Percentiles rank a stretch among this genome's conserved stretches.
These are phyloP conservation scores for Trypanosoma grayi DNA, from an alignment of 208 protist species.

Conservation along the genomic window DNA sequence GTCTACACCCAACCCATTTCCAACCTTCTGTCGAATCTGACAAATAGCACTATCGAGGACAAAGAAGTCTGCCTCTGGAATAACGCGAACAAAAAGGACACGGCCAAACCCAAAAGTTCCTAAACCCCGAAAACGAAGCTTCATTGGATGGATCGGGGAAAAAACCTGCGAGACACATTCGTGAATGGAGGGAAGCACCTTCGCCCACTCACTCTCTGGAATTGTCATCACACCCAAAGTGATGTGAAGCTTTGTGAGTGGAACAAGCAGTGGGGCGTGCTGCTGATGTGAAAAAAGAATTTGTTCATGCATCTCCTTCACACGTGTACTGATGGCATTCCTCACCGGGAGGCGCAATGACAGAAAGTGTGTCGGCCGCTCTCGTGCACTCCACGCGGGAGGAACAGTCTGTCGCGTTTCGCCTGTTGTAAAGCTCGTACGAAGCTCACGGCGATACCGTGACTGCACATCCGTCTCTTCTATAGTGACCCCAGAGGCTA, in stretches of 20 bases:
- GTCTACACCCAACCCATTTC: conserved; percentile 55
- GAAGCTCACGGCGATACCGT: conserved; percentile 72
- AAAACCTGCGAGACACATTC: conserved; percentile 49
- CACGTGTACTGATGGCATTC: conserved; percentile 48
- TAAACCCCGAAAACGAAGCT: conserved; percentile 74
- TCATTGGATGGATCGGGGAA: conserved; percentile 44
- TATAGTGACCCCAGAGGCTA: conserved; percentile 32
- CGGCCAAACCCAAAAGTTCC: conserved; percentile 78
- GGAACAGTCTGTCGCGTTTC: conserved; percentile 71
- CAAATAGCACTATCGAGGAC: conserved; percentile 58
- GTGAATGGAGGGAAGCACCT: conserved; percentile 32
- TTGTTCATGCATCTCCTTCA: conserved; percentile 72
- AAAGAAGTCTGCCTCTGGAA: conserved; percentile 60
- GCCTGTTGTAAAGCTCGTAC: conserved; percentile 71
- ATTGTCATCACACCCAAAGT: conserved; percentile 83
- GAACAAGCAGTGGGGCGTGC: conserved; percentile 62
- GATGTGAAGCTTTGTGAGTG: conserved; percentile 67
- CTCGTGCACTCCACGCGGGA: conserved; percentile 55
- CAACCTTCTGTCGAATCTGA: conserved; percentile 47
- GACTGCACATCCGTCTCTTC: conserved; percentile 75
- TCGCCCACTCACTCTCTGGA: conserved; percentile 10
- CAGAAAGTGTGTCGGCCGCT: conserved; percentile 79
- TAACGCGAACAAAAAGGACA: conserved; percentile 72
- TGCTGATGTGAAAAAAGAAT: conserved; percentile 63
- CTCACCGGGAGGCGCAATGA: conserved; percentile 66